phyloP scores from a whole-genome alignment of 1,284 basidiomycete species.

The Serendipita sp. region DNA sequence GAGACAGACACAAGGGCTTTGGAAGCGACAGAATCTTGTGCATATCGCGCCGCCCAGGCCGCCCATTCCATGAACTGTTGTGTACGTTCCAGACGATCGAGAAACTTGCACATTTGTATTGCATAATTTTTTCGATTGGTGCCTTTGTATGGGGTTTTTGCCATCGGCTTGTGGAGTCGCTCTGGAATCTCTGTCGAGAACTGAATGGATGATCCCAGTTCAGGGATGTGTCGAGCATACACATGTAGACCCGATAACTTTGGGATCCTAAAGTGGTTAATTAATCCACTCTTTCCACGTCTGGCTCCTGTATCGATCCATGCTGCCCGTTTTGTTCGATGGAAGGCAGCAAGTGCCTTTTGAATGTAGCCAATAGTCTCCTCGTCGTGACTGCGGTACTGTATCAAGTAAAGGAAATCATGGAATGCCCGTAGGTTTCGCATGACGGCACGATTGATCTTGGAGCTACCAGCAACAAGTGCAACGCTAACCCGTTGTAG shows the following conservation, averaged over 20 bases:
- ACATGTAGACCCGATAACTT: no score
- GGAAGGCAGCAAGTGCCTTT: background rate
- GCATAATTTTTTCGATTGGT: background rate
- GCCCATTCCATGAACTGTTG: background rate
- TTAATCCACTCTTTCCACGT: no score
- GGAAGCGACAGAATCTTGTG: no score
- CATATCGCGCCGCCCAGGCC: no score
- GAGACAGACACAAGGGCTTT: no score
- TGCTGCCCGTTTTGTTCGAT: background rate
- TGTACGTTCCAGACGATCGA: background rate
- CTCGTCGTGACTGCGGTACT: background rate
- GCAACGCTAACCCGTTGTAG: background rate
- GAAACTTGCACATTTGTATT: background rate
- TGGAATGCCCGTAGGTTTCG: background rate
- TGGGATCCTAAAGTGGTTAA: no score
- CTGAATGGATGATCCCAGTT: background rate
- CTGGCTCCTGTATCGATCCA: no score
- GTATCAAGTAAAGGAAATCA: constrained; percentile 4
- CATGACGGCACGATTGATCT: background rate
- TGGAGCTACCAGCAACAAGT: background rate
- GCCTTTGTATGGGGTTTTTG: background rate
- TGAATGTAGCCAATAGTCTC: background rate
- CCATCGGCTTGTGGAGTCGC: background rate
- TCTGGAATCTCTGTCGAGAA: background rate
- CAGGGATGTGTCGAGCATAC: no score